phyloP scores from a whole-genome alignment of 1,284 basidiomycete genomes.

The Peniophora sp. region DNA sequence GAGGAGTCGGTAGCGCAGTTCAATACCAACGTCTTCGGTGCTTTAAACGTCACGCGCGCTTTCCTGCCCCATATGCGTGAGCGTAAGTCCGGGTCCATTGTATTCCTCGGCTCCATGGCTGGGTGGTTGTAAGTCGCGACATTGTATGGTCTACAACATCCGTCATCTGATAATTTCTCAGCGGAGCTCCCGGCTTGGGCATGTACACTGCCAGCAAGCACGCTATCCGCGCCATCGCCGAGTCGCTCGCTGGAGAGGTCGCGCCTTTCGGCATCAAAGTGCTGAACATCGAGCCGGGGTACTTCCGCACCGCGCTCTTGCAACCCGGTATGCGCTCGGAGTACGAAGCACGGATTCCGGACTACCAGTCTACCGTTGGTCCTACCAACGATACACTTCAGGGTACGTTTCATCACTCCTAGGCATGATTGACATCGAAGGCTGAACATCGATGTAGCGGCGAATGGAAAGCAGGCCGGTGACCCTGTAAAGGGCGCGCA shows the following conservation, averaged over 20 bases:
- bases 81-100: slow-evolving; percentile 22
- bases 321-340: slow-evolving; percentile 21
- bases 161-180: slow-evolving; percentile 2
- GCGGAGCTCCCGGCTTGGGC: slow-evolving; percentile 20
- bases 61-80: slow-evolving; percentile 30
- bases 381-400: background rate
- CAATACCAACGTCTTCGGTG: slow-evolving; percentile 30
- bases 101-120: slow-evolving; percentile 25
- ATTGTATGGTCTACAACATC: background rate
- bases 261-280: slow-evolving; percentile 32
- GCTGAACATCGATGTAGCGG: background rate
- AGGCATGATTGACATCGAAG: slow-evolving; percentile 8
- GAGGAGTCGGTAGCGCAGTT: slow-evolving; percentile 22
- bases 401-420: slow-evolving; percentile 18
- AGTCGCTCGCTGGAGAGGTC: slow-evolving; percentile 29
- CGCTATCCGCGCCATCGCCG: slow-evolving; percentile 26
- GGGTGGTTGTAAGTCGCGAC: slow-evolving; percentile 21
- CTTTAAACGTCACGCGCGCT: slow-evolving; percentile 29
- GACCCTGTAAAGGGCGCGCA: slow-evolving; percentile 21
- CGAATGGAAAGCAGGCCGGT: slow-evolving; percentile 22
- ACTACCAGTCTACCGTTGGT: slow-evolving; percentile 22
- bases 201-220: slow-evolving; percentile 30
- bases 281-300: slow-evolving; percentile 33
- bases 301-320: slow-evolving; percentile 33
- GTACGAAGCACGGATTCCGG: slow-evolving; percentile 25